Conservation (phyloP, 192 early-diverging fungal species). For the Mortierella antarctica region DNA sequence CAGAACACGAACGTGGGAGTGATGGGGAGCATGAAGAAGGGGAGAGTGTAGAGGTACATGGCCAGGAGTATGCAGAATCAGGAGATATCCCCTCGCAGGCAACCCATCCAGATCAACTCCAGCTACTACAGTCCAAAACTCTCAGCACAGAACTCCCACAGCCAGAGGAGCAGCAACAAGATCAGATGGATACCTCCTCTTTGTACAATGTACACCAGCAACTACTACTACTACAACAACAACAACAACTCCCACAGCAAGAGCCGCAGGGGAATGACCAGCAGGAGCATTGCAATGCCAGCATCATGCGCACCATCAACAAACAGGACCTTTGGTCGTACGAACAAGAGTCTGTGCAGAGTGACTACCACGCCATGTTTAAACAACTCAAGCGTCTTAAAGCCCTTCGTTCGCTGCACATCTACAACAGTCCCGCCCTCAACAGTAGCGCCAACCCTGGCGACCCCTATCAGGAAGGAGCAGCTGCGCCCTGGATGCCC, state of each 20-base stretch:
- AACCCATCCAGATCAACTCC: neutral
- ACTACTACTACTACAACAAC: slow-evolving; percentile 6
- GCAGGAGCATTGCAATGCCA: neutral
- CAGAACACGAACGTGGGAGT: neutral
- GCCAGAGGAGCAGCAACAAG: slow-evolving; percentile 4
- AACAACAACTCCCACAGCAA: neutral
- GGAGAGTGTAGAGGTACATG: no score
- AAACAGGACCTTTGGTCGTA: neutral
- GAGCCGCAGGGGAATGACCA: neutral
- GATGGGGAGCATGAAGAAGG: neutral
- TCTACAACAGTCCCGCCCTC: slow-evolving; percentile 41
- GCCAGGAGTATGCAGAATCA: no score
- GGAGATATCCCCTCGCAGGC: no score
- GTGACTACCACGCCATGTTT: slow-evolving; percentile 42
- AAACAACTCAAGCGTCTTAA: slow-evolving; percentile 25
- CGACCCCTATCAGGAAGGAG: neutral
- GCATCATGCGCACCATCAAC: neutral
- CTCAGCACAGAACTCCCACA: neutral
- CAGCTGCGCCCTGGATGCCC: neutral
- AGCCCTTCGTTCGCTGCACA: slow-evolving; percentile 17
- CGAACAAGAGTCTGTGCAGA: slow-evolving; percentile 19
- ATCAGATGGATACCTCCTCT: neutral
- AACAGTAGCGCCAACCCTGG: neutral
- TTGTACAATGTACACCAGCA: neutral
- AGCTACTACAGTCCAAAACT: neutral